These are phyloP conservation scores for Acanthamoeba lenticulata DNA, from an alignment of 208 protist species.

Conservation along the genomic window DNA sequence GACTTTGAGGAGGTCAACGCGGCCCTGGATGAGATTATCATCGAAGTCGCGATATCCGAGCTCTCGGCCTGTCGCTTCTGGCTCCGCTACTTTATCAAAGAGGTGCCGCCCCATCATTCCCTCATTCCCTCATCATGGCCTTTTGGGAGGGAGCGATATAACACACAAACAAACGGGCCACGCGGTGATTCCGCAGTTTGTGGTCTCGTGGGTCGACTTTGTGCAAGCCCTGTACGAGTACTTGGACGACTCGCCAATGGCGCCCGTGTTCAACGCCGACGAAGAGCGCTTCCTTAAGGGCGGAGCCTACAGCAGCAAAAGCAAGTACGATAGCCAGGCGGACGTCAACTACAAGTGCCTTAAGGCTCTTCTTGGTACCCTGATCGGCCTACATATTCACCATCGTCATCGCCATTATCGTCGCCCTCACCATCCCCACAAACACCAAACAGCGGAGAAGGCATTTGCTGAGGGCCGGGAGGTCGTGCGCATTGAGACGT, in stretches of 20 bases:
- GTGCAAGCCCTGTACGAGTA: neutral
- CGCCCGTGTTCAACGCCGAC: neutral
- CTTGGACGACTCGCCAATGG: neutral
- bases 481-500: neutral
- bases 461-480: neutral
- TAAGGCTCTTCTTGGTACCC: neutral
- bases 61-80: neutral
- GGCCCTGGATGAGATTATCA: neutral
- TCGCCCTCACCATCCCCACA: no score
- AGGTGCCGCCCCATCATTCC: neutral
- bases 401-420: no score
- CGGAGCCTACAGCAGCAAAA: neutral
- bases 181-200: neutral
- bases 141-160: no score
- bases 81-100: neutral
- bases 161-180: neutral
- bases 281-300: neutral
- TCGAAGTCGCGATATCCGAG: neutral
- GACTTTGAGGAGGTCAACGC: conserved; percentile 12
- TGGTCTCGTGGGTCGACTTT: neutral
- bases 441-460: neutral
- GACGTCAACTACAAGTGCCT: neutral
- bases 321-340: neutral
- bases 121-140: no score
- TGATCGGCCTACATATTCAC: no score